Evolutionary conservation across 2,329 filamentous ascomycete genomes (phyloP).

Genomic region (Fusarium temperatum): DNA sequence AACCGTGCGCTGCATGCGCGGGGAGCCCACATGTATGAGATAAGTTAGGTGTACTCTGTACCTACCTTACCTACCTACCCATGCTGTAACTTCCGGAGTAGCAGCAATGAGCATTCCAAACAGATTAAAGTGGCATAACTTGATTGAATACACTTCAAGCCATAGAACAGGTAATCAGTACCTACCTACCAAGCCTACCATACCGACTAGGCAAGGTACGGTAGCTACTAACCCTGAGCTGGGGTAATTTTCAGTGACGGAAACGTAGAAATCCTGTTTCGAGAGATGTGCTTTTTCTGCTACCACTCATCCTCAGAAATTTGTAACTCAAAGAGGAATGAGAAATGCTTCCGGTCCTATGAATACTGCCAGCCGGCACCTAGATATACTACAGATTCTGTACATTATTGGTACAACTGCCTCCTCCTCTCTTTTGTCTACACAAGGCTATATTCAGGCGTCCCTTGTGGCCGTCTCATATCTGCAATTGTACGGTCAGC

Average conservation of each 20-base stretch:
- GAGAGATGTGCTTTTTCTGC: constrained; percentile 24
- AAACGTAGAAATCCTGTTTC: background rate
- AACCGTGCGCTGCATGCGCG: constrained; percentile 33
- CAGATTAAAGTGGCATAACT: background rate
- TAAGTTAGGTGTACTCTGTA: background rate
- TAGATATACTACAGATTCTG: constrained; percentile 34
- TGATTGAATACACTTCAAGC: background rate
- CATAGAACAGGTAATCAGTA: background rate
- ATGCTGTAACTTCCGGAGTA: constrained; percentile 5
- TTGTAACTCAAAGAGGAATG: background rate
- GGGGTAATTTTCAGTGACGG: background rate
- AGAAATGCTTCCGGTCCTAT: constrained; percentile 1
- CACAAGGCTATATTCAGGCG: constrained; percentile 19
- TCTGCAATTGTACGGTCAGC: constrained; percentile 45
- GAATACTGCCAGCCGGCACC: constrained; percentile 16
- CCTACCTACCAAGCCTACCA: background rate
- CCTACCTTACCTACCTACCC: too few species aligned
- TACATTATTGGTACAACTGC: constrained; percentile 32
- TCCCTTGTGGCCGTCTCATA: constrained; percentile 72
- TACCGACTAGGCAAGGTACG: background rate
- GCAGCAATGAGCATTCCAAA: constrained; percentile 14
- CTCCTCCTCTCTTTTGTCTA: background rate
- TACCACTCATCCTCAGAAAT: background rate
- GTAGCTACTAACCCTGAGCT: background rate
- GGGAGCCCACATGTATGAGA: constrained; percentile 26